Conservation (phyloP, 2,329 filamentous ascomycete species). For the Colletotrichum destructivum region DNA sequence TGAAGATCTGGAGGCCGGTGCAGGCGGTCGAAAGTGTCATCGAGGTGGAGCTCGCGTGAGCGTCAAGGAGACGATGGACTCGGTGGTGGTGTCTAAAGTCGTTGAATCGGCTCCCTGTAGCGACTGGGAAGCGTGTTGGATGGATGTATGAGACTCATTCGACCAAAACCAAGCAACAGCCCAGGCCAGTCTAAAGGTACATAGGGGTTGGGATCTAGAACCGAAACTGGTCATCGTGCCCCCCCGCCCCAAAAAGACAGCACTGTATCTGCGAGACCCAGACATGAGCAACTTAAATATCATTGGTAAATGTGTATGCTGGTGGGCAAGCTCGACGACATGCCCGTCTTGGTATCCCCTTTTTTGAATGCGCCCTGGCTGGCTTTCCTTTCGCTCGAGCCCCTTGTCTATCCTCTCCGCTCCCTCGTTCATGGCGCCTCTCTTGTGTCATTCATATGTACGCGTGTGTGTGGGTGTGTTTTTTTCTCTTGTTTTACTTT, state of each 20-base stretch:
- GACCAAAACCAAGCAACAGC: too few relatives aligned
- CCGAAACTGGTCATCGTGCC: too few relatives aligned
- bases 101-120: background rate
- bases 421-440: conserved; percentile 15
- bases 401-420: conserved; percentile 18
- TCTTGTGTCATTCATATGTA: conserved; percentile 22
- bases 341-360: conserved; percentile 37
- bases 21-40: conserved; percentile 50
- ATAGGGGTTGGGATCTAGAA: too few relatives aligned
- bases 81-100: background rate
- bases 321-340: conserved; percentile 32
- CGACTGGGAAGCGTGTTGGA: background rate
- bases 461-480: background rate
- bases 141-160: background rate
- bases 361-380: conserved; percentile 19
- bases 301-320: conserved; percentile 37
- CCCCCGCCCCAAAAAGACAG: background rate
- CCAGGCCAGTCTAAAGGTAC: too few relatives aligned
- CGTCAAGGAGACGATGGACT: too few relatives aligned
- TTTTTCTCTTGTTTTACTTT: conserved; percentile 42
- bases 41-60: conserved; percentile 46
- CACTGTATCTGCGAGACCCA: background rate
- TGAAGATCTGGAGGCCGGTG: conserved; percentile 51
- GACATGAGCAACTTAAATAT: conserved; percentile 26
- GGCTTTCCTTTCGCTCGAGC: background rate